A percentile compares a stretch with the other conserved stretches of the same genome.
Conservation (phyloP, 2,329 filamentous ascomycete genomes). For the Graphilbum fragrans region DNA sequence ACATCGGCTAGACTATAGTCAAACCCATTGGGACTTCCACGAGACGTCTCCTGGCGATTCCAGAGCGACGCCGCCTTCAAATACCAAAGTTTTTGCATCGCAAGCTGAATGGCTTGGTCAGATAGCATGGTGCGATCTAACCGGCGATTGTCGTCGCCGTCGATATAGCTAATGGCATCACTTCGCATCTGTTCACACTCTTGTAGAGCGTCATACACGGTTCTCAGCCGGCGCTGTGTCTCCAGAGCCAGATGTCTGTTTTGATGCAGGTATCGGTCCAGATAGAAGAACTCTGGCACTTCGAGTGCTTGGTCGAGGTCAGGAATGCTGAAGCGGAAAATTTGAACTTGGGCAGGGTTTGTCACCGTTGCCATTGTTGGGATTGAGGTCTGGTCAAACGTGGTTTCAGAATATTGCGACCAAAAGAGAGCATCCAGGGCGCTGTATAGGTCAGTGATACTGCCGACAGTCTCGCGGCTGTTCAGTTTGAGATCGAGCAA, state of each 20-base stretch:
- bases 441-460: conserved; percentile 30
- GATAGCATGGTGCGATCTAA: conserved; percentile 9
- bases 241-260: conserved; percentile 9
- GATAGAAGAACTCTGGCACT: conserved; percentile 13
- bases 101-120: conserved; percentile 10
- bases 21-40: conserved; percentile 7
- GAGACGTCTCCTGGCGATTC: conserved; percentile 11
- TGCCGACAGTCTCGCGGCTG: conserved; percentile 74
- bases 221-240: conserved; percentile 9
- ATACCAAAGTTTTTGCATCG: conserved; percentile 12
- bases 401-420: conserved; percentile 5
- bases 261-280: conserved; percentile 14
- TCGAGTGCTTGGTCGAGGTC: conserved; percentile 8
- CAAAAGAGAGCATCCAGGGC: conserved; percentile 22
- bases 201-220: conserved; percentile 6
- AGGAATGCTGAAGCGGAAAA: conserved; percentile 10
- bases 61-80: conserved; percentile 10
- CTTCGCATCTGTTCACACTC: conserved; percentile 4
- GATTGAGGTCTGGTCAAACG: background rate
- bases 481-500: conserved; percentile 32
- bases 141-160: conserved; percentile 1
- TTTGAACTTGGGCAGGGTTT: conserved; percentile 8
- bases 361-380: conserved; percentile 6
- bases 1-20: conserved; percentile 12
- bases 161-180: conserved; percentile 4